Evolutionary conservation across 768 basidiomycete species (phyloP), one percentile per base, ranked within the genome.

Genomic region (Mycena filopes): DNA sequence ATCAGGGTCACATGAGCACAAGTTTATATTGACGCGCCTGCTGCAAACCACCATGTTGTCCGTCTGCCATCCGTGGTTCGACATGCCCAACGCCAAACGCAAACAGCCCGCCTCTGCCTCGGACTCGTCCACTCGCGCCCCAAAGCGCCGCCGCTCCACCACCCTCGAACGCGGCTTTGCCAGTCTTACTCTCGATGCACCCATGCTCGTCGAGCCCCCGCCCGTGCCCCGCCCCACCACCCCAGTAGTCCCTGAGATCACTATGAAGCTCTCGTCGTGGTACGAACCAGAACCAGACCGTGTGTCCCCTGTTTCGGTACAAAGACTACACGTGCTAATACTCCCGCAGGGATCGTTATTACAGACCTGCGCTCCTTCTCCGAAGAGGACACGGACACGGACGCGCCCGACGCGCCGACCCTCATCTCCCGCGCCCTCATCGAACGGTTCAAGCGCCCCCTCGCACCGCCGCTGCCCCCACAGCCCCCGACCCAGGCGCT

Each of bases 271-370:
- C 11, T 81, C 81, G 11, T 85, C 87, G 31, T 90, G 88, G 88
- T 90, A 88, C 71, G 89, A 90, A 72, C 83, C 86, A 6, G 91
- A 90, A 71, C 88, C 85, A 67, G 86, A 90, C 72, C 80, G 92
- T 93, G 75, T 70, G 88, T 83, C 55, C 38, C 36, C 67, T 33
- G 26, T 66, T 40, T 54, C 28, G 42, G 48, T 49, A 43, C 43
- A 49, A 29, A 55, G 28, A 33, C 23, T 21, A 25, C 23, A 63
- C 46, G 60, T 43, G 59, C 60, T 63, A 38, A 49, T 67, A 47
- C 57, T 58, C 28, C 49, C n/a, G 11, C 72, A 90, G 89, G 89
- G 42, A 89, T 91, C 66, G 81, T 91, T 29, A 81, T 91, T 36
- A 89, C 88, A 23, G 83, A 87, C 70, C 77, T 89, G 29, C 85